These are phyloP conservation scores for Symbiodinium natans DNA, from an alignment of 73 alveolate genomes.

Conservation along the genomic window DNA sequence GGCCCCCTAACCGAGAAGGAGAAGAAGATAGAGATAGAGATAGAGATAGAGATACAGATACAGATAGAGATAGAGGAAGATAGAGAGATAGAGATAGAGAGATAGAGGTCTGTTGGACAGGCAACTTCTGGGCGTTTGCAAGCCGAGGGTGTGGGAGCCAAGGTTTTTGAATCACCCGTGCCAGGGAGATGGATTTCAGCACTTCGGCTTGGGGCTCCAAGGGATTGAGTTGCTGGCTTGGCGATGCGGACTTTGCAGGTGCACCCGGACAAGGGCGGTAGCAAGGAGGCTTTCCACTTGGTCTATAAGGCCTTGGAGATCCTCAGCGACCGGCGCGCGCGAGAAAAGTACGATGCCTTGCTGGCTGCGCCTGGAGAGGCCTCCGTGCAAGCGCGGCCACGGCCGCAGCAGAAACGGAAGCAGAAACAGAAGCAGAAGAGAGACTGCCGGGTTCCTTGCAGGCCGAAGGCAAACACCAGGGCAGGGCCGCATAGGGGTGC, in stretches of 20 bases:
- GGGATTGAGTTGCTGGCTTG: too few relatives aligned
- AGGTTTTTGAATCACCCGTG: too few relatives aligned
- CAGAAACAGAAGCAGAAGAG: not conserved
- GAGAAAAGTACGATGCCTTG: not conserved
- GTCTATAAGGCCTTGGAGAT: constrained; percentile 14
- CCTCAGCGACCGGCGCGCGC: not conserved
- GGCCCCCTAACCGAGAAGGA: too few relatives aligned
- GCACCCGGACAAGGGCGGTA: constrained; percentile 24
- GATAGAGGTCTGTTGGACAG: too few relatives aligned
- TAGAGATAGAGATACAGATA: too few relatives aligned
- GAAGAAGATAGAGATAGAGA: too few relatives aligned
- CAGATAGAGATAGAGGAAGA: too few relatives aligned
- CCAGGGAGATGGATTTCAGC: too few relatives aligned
- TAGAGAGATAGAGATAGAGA: too few relatives aligned
- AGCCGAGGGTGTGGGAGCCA: too few relatives aligned
- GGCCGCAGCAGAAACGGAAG: not conserved
- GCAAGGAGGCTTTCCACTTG: not conserved
- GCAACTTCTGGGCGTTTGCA: too few relatives aligned
- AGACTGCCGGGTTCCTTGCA: not conserved
- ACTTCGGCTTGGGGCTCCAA: too few relatives aligned
- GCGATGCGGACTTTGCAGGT: not conserved
- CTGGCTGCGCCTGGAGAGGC: not conserved
- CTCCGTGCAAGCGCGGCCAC: not conserved
- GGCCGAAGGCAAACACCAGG: not conserved
- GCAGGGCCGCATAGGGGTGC: not conserved